Evolutionary conservation across 164 flowering plant species (phyloP).

Genomic region (Magnolia sinica): DNA sequence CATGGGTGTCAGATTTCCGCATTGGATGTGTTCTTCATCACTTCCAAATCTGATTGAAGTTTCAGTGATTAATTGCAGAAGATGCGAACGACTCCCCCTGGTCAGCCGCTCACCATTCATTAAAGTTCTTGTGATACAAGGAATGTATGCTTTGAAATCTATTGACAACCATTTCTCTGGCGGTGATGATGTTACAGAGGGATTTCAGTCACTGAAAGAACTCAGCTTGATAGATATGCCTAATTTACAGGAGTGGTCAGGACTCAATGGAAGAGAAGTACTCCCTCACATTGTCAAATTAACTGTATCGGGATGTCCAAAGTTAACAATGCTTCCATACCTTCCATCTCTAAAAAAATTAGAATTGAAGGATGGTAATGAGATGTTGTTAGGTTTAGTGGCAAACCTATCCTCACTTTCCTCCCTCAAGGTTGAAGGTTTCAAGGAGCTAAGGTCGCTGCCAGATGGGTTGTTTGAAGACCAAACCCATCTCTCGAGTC

Average conservation of each 20-base stretch:
- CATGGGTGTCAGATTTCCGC: conserved; percentile 18
- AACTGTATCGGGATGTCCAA: conserved; percentile 7
- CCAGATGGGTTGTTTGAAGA: too few species aligned
- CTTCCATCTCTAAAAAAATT: background rate
- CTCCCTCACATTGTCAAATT: conserved; percentile 9
- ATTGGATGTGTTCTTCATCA: conserved; percentile 12
- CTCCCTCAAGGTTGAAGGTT: too few species aligned
- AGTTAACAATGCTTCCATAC: background rate
- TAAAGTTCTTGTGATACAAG: background rate
- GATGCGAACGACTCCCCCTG: conserved; percentile 13
- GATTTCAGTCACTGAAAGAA: background rate
- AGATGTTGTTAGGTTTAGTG: too few species aligned
- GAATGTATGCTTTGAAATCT: background rate
- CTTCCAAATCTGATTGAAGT: conserved; percentile 12
- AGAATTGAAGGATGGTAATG: too few species aligned
- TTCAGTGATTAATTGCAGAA: conserved; percentile 18
- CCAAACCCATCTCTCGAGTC: too few species aligned
- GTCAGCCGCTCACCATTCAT: conserved; percentile 18
- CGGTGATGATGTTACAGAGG: background rate
- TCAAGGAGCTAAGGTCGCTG: too few species aligned
- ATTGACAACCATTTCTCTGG: background rate
- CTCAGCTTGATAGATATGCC: background rate
- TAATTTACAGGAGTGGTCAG: background rate
- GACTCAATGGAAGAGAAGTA: background rate
- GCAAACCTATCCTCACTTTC: too few species aligned